phyloP scores from a whole-genome alignment of 768 basidiomycete genomes.

The Suillus americanus region DNA sequence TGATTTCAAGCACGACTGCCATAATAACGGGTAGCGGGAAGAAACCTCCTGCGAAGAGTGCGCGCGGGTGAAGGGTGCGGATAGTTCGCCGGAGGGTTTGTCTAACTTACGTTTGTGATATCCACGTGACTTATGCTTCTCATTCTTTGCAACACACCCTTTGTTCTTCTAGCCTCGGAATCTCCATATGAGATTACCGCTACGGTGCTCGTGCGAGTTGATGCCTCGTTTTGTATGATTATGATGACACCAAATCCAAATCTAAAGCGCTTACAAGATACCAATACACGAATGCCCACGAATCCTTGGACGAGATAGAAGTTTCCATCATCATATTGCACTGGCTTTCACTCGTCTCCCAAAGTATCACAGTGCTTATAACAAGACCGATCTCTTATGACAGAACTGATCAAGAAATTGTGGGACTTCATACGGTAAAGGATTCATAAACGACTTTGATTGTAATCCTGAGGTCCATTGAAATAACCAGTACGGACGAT shows the following conservation, averaged over 20 bases:
- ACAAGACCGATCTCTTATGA: neutral
- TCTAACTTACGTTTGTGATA: neutral
- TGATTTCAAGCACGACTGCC: constrained; percentile 1
- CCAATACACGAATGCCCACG: neutral
- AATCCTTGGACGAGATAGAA: neutral
- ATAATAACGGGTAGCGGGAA: neutral
- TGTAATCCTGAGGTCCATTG: neutral
- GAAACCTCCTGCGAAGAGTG: neutral
- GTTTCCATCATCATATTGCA: neutral
- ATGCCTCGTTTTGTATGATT: neutral
- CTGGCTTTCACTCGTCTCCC: neutral
- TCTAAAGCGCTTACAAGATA: neutral
- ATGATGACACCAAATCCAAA: neutral
- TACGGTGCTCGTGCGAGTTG: neutral
- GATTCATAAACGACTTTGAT: neutral
- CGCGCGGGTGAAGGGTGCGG: neutral
- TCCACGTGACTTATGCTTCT: neutral
- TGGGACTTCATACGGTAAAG: neutral
- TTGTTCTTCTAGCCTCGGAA: neutral
- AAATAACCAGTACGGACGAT: neutral
- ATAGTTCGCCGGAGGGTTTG: neutral
- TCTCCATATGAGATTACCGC: neutral
- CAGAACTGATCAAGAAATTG: neutral
- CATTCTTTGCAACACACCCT: neutral
- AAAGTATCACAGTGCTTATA: neutral